These are phyloP conservation scores for Penicillium atrosanguineum DNA, from an alignment of 495 filamentous ascomycete species.

Conservation along the genomic window DNA sequence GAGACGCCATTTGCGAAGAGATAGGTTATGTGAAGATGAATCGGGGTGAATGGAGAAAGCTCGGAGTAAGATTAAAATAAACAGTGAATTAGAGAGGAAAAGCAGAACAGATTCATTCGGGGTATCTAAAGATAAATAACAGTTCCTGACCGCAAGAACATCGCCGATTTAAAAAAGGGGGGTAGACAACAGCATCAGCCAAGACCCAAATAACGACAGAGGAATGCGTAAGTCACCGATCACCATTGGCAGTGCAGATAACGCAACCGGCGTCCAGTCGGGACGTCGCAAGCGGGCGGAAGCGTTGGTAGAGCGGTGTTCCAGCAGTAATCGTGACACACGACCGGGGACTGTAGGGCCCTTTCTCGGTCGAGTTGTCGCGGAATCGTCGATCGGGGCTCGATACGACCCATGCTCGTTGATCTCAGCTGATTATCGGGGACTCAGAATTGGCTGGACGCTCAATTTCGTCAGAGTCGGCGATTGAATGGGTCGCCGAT, in stretches of 20 bases:
- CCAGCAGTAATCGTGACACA: neutral
- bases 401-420: neutral
- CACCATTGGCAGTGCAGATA: constrained; percentile 25
- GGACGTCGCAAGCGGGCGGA: constrained; percentile 14
- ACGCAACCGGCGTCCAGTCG: constrained; percentile 28
- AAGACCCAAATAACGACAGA: constrained; percentile 15
- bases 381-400: constrained; percentile 1
- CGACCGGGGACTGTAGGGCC: neutral
- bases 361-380: constrained; percentile 13
- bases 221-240: constrained; percentile 20
- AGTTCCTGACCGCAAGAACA: constrained; percentile 6
- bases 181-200: neutral
- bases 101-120: constrained; percentile 19
- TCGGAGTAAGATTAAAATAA: neutral
- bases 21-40: constrained; percentile 1
- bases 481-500: constrained; percentile 7
- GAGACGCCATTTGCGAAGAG: constrained; percentile 29
- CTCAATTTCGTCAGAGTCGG: constrained; percentile 2
- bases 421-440: constrained; percentile 1
- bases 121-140: constrained; percentile 20
- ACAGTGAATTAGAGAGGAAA: constrained; percentile 1
- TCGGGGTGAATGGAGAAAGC: constrained; percentile 3
- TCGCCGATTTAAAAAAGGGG: constrained; percentile 1
- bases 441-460: neutral
- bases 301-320: neutral